phyloP scores from a whole-genome alignment of 331 rosid genomes.

The Cydonia oblonga region DNA sequence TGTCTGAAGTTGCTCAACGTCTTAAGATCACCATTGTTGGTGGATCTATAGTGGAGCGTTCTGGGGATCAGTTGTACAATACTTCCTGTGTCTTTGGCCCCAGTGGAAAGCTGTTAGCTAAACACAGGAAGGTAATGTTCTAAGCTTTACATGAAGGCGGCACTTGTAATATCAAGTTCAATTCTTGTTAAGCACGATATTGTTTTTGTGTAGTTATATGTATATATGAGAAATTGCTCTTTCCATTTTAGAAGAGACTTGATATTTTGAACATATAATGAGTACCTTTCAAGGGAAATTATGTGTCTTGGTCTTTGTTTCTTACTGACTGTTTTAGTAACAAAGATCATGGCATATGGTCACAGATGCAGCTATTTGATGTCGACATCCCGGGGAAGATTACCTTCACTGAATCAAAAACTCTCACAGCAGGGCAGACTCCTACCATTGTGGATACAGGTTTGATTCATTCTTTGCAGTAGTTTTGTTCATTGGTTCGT shows the following conservation, averaged over 20 bases:
- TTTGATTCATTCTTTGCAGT: slow-evolving; percentile 9
- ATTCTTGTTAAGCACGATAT: neutral
- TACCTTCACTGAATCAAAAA: slow-evolving; percentile 80
- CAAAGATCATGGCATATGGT: neutral
- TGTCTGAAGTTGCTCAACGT: slow-evolving; percentile 60
- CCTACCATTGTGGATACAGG: slow-evolving; percentile 97
- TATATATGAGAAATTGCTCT: neutral
- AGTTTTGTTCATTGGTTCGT: neutral
- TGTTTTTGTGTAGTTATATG: no score
- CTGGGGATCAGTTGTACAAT: slow-evolving; percentile 61
- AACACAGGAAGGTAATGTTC: slow-evolving; percentile 71
- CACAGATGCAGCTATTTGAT: slow-evolving; percentile 86
- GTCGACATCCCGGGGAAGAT: slow-evolving; percentile 93
- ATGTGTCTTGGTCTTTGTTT: neutral
- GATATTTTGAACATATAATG: neutral
- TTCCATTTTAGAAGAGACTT: neutral
- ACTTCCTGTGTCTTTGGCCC: slow-evolving; percentile 81
- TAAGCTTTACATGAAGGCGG: neutral
- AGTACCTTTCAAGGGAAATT: neutral
- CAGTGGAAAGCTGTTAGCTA: slow-evolving; percentile 64
- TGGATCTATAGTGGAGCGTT: slow-evolving; percentile 81
- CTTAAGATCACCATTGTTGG: slow-evolving; percentile 77
- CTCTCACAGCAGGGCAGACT: slow-evolving; percentile 78
- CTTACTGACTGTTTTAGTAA: neutral
- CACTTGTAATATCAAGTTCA: neutral